Base-by-base conservation (phyloP, 345 rosid genomes). In the Clarkia xantiana region DNA sequence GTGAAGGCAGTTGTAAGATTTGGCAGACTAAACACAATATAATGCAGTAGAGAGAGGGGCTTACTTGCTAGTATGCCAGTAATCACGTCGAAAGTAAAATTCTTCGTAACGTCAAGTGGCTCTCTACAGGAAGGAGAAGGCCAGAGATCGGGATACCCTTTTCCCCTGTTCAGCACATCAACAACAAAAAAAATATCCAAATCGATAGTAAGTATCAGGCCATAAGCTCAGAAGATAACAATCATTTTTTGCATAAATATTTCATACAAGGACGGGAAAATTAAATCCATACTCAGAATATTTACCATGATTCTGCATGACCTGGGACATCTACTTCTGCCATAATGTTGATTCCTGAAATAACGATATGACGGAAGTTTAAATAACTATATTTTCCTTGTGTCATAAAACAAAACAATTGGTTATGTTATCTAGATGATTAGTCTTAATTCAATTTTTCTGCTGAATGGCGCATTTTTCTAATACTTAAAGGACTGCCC, bases 321-420 rank as follows among this genome's bases (percentile, higher is more conserved):
- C 98, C 98, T 49, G 98, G 98, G 45, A 86, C 84, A 64, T 91
- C 98, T 55, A 79, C 56, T 76, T 91, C 96, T 16, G 98, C 84
- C 98, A 91, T 86, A 43, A 86, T 74, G 57, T 86, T 77, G 61
- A 91, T 84, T 53, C 98, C 98, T 91, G 76, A 66, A 63, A 65
- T 41, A 51, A 13, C 60, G 52, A 12, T 49, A 59, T 6, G 38
- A 29, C 6, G 36, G 20, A 60, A 57, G 43, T 46, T 48, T 58
- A 43, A 50, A 36, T 14, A n/a, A n/a, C n/a, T n/a, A n/a, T n/a
- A n/a, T n/a, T n/a, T n/a, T n/a, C n/a, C n/a, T n/a, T n/a, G n/a
- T n/a, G n/a, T n/a, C n/a, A n/a, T n/a, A 22, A 44, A 2, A 14
- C 14, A 11, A 47, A 13, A 10, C 25, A 47, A 1, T 22, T 18